Conservation (phyloP, 495 filamentous ascomycete species). For the Copromyces sp. region DNA sequence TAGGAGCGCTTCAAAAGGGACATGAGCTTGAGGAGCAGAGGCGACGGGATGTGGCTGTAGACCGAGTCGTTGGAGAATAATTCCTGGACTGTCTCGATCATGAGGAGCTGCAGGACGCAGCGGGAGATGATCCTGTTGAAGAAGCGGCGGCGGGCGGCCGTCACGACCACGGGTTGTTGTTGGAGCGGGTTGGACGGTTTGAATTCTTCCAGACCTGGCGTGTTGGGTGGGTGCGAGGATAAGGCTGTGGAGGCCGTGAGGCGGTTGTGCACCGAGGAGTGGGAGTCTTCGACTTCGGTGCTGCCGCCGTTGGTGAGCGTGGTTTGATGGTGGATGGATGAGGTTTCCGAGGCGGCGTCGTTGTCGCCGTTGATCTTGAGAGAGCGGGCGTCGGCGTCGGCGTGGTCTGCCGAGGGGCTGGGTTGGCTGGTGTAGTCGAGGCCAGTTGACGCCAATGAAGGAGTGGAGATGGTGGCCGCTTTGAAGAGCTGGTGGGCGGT, state of each 20-base stretch:
- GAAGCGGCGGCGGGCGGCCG: constrained; percentile 83
- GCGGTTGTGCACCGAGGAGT: not conserved
- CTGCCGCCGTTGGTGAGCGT: constrained; percentile 25
- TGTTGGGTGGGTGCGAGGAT: constrained; percentile 14
- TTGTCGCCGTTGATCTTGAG: constrained; percentile 53
- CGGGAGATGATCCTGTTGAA: constrained; percentile 99
- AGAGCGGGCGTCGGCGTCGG: constrained; percentile 40
- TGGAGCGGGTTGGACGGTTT: constrained; percentile 60
- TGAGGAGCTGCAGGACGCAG: constrained; percentile 91
- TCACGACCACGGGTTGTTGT: constrained; percentile 84
- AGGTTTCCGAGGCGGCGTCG: constrained; percentile 17
- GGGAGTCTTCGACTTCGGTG: constrained; percentile 16
- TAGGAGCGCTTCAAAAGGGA: constrained; percentile 86
- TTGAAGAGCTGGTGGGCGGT: constrained; percentile 92
- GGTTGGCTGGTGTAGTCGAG: constrained; percentile 33
- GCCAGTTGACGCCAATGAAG: constrained; percentile 33
- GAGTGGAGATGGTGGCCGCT: constrained; percentile 53
- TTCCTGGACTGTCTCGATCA: constrained; percentile 99
- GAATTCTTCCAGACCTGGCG: constrained; percentile 73
- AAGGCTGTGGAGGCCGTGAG: constrained; percentile 13
- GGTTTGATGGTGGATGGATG: constrained; percentile 11
- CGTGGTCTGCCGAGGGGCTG: constrained; percentile 28
- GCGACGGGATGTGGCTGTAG: constrained; percentile 82
- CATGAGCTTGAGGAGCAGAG: constrained; percentile 86
- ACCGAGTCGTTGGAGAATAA: constrained; percentile 96